A percentile compares a stretch with the other conserved stretches of the same genome.
Evolutionary conservation across 1,139 yeast genomes (phyloP).

Genomic region (Hemisphaericaspora xylanilytica): DNA sequence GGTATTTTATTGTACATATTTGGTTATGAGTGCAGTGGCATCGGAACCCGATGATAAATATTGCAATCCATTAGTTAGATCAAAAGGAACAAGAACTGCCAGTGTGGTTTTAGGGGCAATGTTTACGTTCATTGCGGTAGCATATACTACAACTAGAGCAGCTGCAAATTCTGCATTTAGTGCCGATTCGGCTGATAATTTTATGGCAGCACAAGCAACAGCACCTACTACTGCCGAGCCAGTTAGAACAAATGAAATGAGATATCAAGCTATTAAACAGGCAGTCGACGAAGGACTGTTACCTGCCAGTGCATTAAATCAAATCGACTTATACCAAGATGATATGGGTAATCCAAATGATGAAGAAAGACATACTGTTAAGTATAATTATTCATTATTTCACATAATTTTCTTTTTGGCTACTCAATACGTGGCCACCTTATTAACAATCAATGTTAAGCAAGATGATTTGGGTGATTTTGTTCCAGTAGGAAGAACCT

Average conservation of each 20-base stretch:
- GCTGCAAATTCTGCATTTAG: constrained; percentile 74
- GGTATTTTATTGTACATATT: constrained; percentile 86
- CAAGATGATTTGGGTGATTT: constrained; percentile 85
- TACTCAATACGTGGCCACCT: constrained; percentile 94
- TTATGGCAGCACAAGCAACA: not conserved
- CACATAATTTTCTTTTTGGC: constrained; percentile 92
- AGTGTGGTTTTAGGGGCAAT: constrained; percentile 88
- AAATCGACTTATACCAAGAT: constrained; percentile 58
- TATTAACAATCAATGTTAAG: constrained; percentile 86
- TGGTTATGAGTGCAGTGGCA: constrained; percentile 90
- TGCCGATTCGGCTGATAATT: constrained; percentile 16
- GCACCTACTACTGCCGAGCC: constrained; percentile 50
- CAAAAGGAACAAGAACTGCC: constrained; percentile 86
- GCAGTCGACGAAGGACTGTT: constrained; percentile 94
- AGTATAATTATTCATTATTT: constrained; percentile 84
- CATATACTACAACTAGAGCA: constrained; percentile 96
- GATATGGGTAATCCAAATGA: constrained; percentile 36
- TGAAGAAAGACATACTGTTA: constrained; percentile 67
- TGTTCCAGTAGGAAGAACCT: constrained; percentile 95
- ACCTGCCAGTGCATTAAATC: constrained; percentile 87
- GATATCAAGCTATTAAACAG: constrained; percentile 84
- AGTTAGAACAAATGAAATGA: constrained; percentile 63
- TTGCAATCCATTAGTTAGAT: constrained; percentile 89
- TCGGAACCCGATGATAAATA: constrained; percentile 92
- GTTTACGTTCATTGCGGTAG: constrained; percentile 92